Conservation (phyloP, 371 early-diverging fungal genomes). For the Massospora cicadina region DNA sequence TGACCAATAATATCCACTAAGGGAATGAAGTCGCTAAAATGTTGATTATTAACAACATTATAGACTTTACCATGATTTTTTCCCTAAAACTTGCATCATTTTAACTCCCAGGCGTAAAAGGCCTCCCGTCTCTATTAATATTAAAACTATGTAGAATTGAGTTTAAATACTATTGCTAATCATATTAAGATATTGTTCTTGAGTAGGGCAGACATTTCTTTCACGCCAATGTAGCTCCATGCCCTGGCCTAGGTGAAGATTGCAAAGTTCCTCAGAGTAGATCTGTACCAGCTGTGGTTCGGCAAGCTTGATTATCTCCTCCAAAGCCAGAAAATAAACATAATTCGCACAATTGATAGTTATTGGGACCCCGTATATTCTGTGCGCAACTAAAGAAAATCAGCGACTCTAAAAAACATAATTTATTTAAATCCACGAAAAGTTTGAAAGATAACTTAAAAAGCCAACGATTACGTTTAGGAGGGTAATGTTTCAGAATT, state of each 20-base stretch:
- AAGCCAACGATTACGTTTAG: not conserved
- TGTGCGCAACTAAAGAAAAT: constrained; percentile 59
- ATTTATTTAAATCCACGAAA: not conserved
- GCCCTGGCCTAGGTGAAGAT: constrained; percentile 89
- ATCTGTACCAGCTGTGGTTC: constrained; percentile 49
- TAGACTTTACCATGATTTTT: constrained; percentile 17
- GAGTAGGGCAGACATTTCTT: constrained; percentile 58
- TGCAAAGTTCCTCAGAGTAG: constrained; percentile 77
- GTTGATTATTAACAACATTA: not conserved
- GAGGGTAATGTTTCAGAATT: no score
- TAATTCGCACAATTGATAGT: constrained; percentile 93
- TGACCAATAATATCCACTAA: constrained; percentile 79
- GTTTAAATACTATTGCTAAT: constrained; percentile 62
- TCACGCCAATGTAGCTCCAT: constrained; percentile 85
- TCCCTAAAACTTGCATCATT: constrained; percentile 60
- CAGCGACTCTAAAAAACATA: not conserved
- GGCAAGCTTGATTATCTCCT: constrained; percentile 47
- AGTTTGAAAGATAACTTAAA: not conserved
- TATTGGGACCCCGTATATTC: constrained; percentile 75
- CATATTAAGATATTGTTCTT: constrained; percentile 78
- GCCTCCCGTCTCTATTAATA: constrained; percentile 70
- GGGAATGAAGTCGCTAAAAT: constrained; percentile 44
- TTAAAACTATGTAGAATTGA: not conserved
- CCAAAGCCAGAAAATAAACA: constrained; percentile 79
- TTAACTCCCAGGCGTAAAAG: constrained; percentile 81